A percentile compares a stretch with the other conserved stretches of the same genome.
phyloP scores from a whole-genome alignment of 441 rosid genomes.

The Bruguiera hainesii region DNA sequence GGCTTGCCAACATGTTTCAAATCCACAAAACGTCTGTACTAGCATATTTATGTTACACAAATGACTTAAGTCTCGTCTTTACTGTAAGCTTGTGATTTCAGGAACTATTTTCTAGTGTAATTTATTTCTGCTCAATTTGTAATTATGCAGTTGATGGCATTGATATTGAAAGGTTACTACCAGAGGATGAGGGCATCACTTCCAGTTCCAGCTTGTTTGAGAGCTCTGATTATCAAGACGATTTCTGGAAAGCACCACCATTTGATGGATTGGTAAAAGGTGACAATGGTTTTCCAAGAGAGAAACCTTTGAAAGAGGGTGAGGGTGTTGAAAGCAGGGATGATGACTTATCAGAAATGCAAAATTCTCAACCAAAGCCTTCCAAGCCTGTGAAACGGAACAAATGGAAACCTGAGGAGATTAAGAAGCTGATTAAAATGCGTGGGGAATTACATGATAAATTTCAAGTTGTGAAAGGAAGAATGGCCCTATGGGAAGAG shows the following conservation, averaged over 20 bases:
- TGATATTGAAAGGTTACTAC: conserved; percentile 35
- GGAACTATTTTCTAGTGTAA: conserved; percentile 3
- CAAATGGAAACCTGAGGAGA: conserved; percentile 90
- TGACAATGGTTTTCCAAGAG: conserved; percentile 21
- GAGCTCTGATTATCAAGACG: conserved; percentile 38
- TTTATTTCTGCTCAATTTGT: conserved; percentile 10
- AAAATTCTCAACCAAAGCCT: conserved; percentile 43
- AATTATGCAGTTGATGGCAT: conserved; percentile 38
- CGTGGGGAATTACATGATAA: conserved; percentile 64
- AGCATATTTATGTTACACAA: neutral
- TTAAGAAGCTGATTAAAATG: conserved; percentile 63
- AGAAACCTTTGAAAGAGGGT: conserved; percentile 24
- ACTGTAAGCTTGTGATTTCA: conserved; percentile 4
- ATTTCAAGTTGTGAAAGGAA: conserved; percentile 74
- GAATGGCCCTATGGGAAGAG: conserved; percentile 98
- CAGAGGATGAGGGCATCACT: conserved; percentile 37
- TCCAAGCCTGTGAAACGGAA: conserved; percentile 47
- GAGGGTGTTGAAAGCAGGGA: conserved; percentile 34
- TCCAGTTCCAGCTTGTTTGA: conserved; percentile 34
- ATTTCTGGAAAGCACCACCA: conserved; percentile 60
- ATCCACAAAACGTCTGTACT: no score
- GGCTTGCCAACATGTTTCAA: no score
- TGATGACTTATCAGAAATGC: conserved; percentile 36
- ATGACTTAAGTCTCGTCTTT: neutral
- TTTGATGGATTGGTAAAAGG: conserved; percentile 25